Conservation (phyloP, 1,284 basidiomycete species). For the Boletus mariae region DNA sequence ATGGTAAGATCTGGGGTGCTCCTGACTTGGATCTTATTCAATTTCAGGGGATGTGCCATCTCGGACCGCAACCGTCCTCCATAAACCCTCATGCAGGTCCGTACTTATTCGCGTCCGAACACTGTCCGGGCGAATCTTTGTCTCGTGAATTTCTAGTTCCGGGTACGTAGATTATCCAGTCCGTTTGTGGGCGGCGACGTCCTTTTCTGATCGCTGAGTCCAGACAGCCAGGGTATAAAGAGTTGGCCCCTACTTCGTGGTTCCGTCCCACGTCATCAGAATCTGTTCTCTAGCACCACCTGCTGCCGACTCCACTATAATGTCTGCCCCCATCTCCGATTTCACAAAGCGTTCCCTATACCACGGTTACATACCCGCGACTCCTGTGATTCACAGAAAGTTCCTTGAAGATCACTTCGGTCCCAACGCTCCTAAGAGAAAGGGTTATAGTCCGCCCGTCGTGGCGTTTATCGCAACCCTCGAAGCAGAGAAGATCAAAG, state of each 20-base stretch:
- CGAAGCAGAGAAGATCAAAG: background rate
- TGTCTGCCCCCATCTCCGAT: background rate
- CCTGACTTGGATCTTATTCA: too few species aligned
- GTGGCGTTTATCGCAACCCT: background rate
- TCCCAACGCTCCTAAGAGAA: background rate
- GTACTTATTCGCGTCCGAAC: too few species aligned
- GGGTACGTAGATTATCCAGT: too few species aligned
- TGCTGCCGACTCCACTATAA: background rate
- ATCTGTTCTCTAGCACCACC: background rate
- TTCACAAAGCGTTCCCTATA: background rate
- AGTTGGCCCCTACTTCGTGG: background rate
- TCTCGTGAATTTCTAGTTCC: too few species aligned
- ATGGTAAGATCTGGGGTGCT: too few species aligned
- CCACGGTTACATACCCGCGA: background rate
- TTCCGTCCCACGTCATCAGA: background rate
- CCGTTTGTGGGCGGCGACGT: too few species aligned
- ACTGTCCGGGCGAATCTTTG: too few species aligned
- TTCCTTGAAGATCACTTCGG: background rate
- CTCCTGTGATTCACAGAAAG: background rate
- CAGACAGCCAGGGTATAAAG: background rate
- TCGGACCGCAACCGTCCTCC: too few species aligned
- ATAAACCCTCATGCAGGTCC: too few species aligned
- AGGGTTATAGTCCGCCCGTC: background rate
- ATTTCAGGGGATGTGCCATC: too few species aligned
- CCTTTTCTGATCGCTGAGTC: too few species aligned